Evolutionary conservation across 805 yeast genomes (phyloP), one percentile per base, ranked within the genome.

Genomic region (Zygoascus tannicola): DNA sequence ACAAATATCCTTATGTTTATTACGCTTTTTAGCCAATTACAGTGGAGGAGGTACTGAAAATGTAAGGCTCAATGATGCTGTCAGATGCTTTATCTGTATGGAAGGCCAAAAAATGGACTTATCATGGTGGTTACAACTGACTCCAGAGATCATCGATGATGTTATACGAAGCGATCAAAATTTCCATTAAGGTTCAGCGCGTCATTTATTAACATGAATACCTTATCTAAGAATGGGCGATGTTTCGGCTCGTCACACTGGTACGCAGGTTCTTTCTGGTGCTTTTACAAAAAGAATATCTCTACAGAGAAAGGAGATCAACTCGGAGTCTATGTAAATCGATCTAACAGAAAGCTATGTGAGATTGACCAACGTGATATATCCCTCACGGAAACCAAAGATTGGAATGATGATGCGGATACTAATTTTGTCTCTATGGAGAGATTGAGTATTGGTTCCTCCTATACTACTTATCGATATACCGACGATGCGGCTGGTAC

Each of bases 191-290:
- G 80, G 44, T 74, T 75, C 52, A 70, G 78, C 0, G 66, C 74
- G 40, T 72, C 75, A 3, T 75, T 75, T 56, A 65, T 70, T 5
- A 67, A 72, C 42, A 67, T 75, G 2, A 66, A 73, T 2, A 66
- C 66, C 10, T 58, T 75, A 15, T 57, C 62, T 14, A 64, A 70
- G 1, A 74, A 68, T 15, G 70, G 67, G 50, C 58, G 79, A 35
- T 71, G 72, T 1, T 75, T 75, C 50, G 71, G 75, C 7, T 67
- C 69, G 46, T 68, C 76, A 0, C 61, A 73, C 28, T 75, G 79
- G 78, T 75, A 74, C 52, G 78, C 78, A n/a, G 80, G 80, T 0
- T 73, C 79, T 8, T 73, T 69, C 50, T 75, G 80, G 80, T 74
- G 73, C 49, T 56, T 75, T 5, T 75, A 75, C 53, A 59, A 74